A percentile compares a stretch with the other conserved stretches of the same genome.
Evolutionary conservation across 805 yeast genomes (phyloP).

Genomic region (Naumovozyma dairenensis): DNA sequence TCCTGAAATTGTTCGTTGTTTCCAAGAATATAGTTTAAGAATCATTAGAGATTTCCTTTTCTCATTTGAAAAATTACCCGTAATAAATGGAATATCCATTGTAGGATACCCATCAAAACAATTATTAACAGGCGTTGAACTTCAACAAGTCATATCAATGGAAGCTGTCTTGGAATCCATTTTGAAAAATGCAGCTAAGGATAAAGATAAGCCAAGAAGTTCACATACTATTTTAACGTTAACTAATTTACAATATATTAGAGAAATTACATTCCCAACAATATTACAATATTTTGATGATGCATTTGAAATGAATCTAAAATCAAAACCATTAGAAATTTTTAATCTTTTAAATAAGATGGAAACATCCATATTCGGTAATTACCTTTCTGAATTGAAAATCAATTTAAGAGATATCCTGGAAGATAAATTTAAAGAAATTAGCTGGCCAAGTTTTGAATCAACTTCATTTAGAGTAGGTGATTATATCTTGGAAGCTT

Average conservation of each 20-base stretch:
- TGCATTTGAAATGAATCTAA: conserved; percentile 38
- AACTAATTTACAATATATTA: conserved; percentile 43
- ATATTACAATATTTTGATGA: conserved; percentile 41
- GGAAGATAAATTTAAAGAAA: conserved; percentile 31
- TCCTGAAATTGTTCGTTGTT: conserved; percentile 29
- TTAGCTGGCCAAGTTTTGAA: conserved; percentile 35
- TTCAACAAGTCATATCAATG: conserved; percentile 33
- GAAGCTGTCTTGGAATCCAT: conserved; percentile 40
- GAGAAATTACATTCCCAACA: conserved; percentile 37
- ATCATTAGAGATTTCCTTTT: conserved; percentile 28
- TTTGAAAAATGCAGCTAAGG: conserved; percentile 33
- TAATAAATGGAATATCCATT: conserved; percentile 29
- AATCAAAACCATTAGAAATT: conserved; percentile 36
- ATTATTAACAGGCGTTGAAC: conserved; percentile 31
- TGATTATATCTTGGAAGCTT: conserved; percentile 39
- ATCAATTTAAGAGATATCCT: conserved; percentile 32
- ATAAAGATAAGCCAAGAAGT: conserved; percentile 32
- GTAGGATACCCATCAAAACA: conserved; percentile 31
- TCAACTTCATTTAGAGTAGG: conserved; percentile 33
- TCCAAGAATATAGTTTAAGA: conserved; percentile 29
- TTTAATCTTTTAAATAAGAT: conserved; percentile 37
- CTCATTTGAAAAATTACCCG: conserved; percentile 27
- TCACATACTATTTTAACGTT: conserved; percentile 42
- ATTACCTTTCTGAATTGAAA: conserved; percentile 42
- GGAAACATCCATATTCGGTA: conserved; percentile 45